Percentiles rank a stretch among this genome's conserved stretches.
These are phyloP conservation scores for Urochloa ruziziensis DNA, from an alignment of 176 grass and related monocot genomes.

Conservation along the genomic window DNA sequence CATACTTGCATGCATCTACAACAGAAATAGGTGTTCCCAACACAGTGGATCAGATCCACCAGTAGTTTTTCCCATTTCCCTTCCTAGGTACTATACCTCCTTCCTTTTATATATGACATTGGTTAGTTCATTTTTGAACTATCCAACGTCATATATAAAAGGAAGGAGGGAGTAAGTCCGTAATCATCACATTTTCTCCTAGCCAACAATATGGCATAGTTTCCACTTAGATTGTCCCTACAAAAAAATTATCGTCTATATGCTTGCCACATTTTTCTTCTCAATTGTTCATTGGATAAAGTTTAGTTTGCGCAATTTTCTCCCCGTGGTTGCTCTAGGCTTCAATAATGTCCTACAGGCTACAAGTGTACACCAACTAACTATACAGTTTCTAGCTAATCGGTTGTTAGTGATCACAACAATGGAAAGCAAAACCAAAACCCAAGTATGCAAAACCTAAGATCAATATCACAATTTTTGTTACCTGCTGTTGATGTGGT, in stretches of 20 bases:
- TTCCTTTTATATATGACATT: too few relatives aligned
- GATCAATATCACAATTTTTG: neutral
- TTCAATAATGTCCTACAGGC: neutral
- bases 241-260: neutral
- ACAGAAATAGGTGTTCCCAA: neutral
- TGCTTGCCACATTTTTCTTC: neutral
- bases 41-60: neutral
- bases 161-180: too few relatives aligned
- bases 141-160: too few relatives aligned
- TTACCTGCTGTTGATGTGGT: slow-evolving; percentile 42
- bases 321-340: neutral
- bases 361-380: neutral
- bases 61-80: neutral
- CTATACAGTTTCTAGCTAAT: neutral
- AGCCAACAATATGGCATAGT: neutral
- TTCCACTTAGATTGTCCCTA: neutral
- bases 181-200: neutral
- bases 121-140: too few relatives aligned
- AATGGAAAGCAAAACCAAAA: neutral
- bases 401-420: neutral
- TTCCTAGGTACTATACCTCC: too few relatives aligned
- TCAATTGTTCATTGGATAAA: neutral
- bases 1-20: neutral
- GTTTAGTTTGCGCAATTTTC: neutral
- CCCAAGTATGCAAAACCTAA: neutral